Evolutionary conservation across 2,329 filamentous ascomycete genomes (phyloP).

Genomic region (Fusarium paranaense): DNA sequence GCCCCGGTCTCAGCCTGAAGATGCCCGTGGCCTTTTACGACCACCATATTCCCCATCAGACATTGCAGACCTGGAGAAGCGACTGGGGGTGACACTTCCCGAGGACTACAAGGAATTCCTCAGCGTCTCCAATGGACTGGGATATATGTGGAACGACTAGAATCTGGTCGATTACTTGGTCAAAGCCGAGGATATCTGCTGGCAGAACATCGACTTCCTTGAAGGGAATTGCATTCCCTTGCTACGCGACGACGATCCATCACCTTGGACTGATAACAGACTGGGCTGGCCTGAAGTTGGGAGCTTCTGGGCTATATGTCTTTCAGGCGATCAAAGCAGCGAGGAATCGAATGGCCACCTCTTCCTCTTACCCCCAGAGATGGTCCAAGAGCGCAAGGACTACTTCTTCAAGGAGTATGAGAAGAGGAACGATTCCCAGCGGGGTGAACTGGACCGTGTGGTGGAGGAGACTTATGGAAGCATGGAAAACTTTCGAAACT

Average conservation of each 20-base stretch:
- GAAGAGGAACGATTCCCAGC: neutral
- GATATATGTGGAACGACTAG: constrained; percentile 8
- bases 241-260: neutral
- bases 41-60: neutral
- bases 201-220: constrained; percentile 1
- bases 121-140: neutral
- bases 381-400: neutral
- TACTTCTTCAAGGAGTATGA: constrained; percentile 10
- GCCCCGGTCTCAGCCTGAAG: neutral
- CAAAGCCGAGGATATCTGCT: neutral
- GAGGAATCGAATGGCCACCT: neutral
- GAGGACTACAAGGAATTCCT: constrained; percentile 11
- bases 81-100: neutral
- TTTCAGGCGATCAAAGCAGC: neutral
- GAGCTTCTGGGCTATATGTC: neutral
- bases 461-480: constrained; percentile 9
- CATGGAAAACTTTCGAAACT: neutral
- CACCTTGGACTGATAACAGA: neutral
- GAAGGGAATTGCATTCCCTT: neutral
- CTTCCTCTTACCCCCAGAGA: neutral
- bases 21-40: neutral
- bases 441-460: neutral
- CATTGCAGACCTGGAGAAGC: neutral
- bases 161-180: constrained; percentile 7
- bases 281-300: neutral